Percentiles rank a stretch among this genome's conserved stretches.
Conservation (phyloP, 352 stramenopile genomes). For the Pythium plurisporium region DNA sequence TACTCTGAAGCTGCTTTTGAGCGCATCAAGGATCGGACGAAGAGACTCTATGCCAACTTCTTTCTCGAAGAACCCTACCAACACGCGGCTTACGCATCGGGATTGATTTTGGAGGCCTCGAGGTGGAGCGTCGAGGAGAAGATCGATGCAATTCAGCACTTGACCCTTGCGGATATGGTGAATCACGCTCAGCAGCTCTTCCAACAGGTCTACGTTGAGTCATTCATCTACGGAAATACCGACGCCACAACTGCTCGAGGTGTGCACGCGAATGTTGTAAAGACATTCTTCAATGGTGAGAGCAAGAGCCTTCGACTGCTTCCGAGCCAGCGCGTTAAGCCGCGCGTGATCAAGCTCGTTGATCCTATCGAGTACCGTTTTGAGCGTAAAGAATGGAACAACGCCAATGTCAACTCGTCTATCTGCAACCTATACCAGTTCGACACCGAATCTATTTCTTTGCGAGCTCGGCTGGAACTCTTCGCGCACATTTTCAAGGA, state of each 20-base stretch:
- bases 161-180: slow-evolving; percentile 50
- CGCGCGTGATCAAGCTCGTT: slow-evolving; percentile 54
- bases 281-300: slow-evolving; percentile 31
- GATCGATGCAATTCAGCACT: slow-evolving; percentile 53
- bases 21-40: slow-evolving; percentile 80
- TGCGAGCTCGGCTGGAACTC: slow-evolving; percentile 59
- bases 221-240: slow-evolving; percentile 73
- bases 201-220: slow-evolving; percentile 65
- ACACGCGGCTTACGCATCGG: slow-evolving; percentile 78
- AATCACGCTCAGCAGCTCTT: slow-evolving; percentile 56
- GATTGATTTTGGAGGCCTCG: slow-evolving; percentile 66
- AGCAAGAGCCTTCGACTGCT: slow-evolving; percentile 38
- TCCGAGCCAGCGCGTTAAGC: slow-evolving; percentile 38
- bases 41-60: slow-evolving; percentile 86
- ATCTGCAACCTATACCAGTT: slow-evolving; percentile 75
- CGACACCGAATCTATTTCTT: slow-evolving; percentile 35
- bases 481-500: slow-evolving; percentile 88
- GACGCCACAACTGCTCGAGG: slow-evolving; percentile 14
- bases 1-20: slow-evolving; percentile 72
- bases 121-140: slow-evolving; percentile 87
- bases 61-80: slow-evolving; percentile 89
- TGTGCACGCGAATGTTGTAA: slow-evolving; percentile 47
- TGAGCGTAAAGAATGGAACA: slow-evolving; percentile 56
- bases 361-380: slow-evolving; percentile 48
- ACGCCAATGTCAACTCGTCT: slow-evolving; percentile 69